Percentiles rank a stretch among this genome's conserved stretches.
Conservation (phyloP, 164 flowering plant genomes). For the Akebia trifoliata region DNA sequence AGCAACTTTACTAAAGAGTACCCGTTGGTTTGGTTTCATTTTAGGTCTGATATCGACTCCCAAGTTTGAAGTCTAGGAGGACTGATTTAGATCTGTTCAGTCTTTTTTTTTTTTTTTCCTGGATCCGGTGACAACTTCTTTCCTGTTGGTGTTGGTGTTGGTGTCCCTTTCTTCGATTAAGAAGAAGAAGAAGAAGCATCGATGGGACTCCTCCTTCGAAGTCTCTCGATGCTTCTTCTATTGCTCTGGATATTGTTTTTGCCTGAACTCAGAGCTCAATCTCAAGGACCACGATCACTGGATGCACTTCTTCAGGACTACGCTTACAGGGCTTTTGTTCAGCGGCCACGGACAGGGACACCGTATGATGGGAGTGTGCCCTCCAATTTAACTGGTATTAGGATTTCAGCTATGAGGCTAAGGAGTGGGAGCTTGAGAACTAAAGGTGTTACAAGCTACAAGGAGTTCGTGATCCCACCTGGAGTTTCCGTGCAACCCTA, state of each 20-base stretch:
- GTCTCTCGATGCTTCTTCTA: slow-evolving; percentile 36
- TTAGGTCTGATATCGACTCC: slow-evolving; percentile 4
- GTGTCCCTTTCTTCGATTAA: neutral
- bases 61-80: slow-evolving; percentile 1
- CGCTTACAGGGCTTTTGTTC: slow-evolving; percentile 58
- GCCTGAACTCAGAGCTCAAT: slow-evolving; percentile 30
- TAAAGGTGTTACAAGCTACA: slow-evolving; percentile 45
- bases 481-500: slow-evolving; percentile 67
- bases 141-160: neutral
- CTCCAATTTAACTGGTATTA: slow-evolving; percentile 57
- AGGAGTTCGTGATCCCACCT: slow-evolving; percentile 56
- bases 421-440: slow-evolving; percentile 70
- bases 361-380: slow-evolving; percentile 50
- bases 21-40: slow-evolving; percentile 5
- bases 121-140: neutral
- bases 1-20: slow-evolving; percentile 7
- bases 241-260: slow-evolving; percentile 20
- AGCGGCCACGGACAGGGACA: slow-evolving; percentile 64
- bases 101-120: neutral
- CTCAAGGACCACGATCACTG: slow-evolving; percentile 20
- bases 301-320: slow-evolving; percentile 89
- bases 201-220: slow-evolving; percentile 50
- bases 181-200: slow-evolving; percentile 9
- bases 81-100: neutral
- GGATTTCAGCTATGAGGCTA: slow-evolving; percentile 65